Conservation (phyloP, 2,329 filamentous ascomycete genomes). For the Monosporascus sp. region DNA sequence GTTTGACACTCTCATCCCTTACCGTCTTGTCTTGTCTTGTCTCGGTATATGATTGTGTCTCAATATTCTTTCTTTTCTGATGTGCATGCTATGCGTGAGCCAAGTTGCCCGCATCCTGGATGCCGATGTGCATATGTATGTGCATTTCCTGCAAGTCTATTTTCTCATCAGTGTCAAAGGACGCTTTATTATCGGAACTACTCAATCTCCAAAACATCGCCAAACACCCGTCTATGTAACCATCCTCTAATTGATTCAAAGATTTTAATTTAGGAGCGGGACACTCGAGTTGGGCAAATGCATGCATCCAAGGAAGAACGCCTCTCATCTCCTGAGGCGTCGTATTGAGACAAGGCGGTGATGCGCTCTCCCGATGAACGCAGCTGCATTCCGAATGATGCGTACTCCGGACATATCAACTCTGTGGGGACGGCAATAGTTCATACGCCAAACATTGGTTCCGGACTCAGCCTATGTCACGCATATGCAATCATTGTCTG, state of each 20-base stretch:
- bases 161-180: no score
- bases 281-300: neutral
- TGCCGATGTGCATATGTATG: neutral
- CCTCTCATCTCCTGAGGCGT: no score
- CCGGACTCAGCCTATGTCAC: no score
- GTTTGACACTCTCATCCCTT: no score
- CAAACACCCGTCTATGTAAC: neutral
- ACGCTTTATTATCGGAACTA: neutral
- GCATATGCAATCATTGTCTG: neutral
- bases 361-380: no score
- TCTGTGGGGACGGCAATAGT: no score
- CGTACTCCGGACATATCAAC: no score
- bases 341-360: no score
- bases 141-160: neutral
- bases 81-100: neutral
- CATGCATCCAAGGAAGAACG: no score
- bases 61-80: neutral
- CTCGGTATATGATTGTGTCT: neutral
- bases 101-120: neutral
- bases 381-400: no score
- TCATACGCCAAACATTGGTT: no score
- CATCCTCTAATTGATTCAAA: neutral
- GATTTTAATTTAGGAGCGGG: neutral
- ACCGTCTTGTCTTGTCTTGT: neutral
- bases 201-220: neutral